These are phyloP conservation scores for Penicillium waksmanii DNA, from an alignment of 495 filamentous ascomycete species.

Conservation along the genomic window DNA sequence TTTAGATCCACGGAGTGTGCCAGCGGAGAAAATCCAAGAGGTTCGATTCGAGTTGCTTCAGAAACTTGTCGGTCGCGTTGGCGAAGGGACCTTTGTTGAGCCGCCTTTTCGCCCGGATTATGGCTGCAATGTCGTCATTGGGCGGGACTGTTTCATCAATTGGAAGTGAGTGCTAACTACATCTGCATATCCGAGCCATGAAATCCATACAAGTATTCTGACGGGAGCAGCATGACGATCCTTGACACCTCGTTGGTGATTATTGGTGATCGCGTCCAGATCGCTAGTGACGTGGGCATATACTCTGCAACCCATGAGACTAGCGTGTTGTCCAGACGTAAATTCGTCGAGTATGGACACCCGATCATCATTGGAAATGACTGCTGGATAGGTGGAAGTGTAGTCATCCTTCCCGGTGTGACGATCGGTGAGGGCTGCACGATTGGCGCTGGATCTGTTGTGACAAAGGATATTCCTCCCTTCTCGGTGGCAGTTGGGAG, in stretches of 20 bases:
- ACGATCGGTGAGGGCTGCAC: slow-evolving; percentile 52
- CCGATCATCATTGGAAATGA: slow-evolving; percentile 75
- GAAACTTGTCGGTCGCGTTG: slow-evolving; percentile 48
- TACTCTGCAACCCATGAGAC: slow-evolving; percentile 71
- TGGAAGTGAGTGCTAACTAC: slow-evolving; percentile 44
- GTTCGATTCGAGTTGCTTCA: slow-evolving; percentile 40
- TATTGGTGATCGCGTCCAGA: slow-evolving; percentile 71
- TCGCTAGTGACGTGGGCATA: slow-evolving; percentile 72
- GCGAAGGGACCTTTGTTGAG: slow-evolving; percentile 51
- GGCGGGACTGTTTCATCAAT: slow-evolving; percentile 55
- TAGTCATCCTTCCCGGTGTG: slow-evolving; percentile 71
- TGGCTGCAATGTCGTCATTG: slow-evolving; percentile 57
- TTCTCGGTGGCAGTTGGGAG: slow-evolving; percentile 43
- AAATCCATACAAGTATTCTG: not conserved
- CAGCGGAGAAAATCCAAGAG: slow-evolving; percentile 39
- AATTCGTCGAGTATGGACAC: slow-evolving; percentile 69
- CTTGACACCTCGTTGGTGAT: slow-evolving; percentile 74
- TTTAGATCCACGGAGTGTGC: slow-evolving; percentile 43
- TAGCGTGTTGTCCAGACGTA: slow-evolving; percentile 62
- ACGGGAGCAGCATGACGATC: slow-evolving; percentile 15
- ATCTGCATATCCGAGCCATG: too few relatives aligned
- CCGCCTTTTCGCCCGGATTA: slow-evolving; percentile 58
- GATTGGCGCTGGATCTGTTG: slow-evolving; percentile 46
- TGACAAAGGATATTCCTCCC: slow-evolving; percentile 47
- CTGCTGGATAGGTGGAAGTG: slow-evolving; percentile 80